A percentile compares a stretch with the other conserved stretches of the same genome.
Conservation (phyloP, 2,329 filamentous ascomycete genomes). For the Claviceps humidiphila region DNA sequence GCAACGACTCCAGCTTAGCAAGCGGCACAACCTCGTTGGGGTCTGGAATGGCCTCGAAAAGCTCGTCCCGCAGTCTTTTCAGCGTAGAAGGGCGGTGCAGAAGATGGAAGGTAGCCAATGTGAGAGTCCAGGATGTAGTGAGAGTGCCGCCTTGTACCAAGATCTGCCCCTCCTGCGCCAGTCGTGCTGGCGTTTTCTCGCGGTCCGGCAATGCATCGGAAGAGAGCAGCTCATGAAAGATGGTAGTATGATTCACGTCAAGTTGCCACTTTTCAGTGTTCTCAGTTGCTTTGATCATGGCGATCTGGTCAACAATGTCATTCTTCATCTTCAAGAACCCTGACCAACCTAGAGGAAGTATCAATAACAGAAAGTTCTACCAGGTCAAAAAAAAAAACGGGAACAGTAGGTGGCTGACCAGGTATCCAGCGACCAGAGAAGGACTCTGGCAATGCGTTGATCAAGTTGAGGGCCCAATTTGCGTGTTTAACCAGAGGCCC, state of each 20-base stretch:
- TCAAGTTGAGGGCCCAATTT: conserved; percentile 21
- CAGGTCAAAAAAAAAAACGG: conserved; percentile 3
- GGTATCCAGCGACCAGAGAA: conserved; percentile 22
- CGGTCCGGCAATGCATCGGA: conserved; percentile 17
- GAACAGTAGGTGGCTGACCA: conserved; percentile 9
- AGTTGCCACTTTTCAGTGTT: conserved; percentile 20
- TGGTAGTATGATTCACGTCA: conserved; percentile 20
- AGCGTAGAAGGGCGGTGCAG: conserved; percentile 18
- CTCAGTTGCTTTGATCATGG: conserved; percentile 21
- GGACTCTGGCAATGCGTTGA: conserved; percentile 22
- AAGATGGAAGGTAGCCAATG: conserved; percentile 22
- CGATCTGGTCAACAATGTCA: conserved; percentile 22
- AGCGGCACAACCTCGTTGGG: conserved; percentile 15
- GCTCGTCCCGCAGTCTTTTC: conserved; percentile 21
- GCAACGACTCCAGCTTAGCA: conserved; percentile 20
- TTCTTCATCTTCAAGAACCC: conserved; percentile 27
- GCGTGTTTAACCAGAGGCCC: conserved; percentile 24
- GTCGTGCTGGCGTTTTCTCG: conserved; percentile 21
- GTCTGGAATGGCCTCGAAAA: conserved; percentile 21
- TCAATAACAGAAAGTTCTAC: conserved; percentile 6
- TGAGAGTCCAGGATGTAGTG: conserved; percentile 25
- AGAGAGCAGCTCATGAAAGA: conserved; percentile 22
- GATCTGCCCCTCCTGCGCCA: conserved; percentile 26
- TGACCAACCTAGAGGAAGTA: conserved; percentile 18
- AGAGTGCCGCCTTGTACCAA: conserved; percentile 26